Conservation (phyloP, 352 stramenopile genomes). For the Phytophthora palmivora region DNA sequence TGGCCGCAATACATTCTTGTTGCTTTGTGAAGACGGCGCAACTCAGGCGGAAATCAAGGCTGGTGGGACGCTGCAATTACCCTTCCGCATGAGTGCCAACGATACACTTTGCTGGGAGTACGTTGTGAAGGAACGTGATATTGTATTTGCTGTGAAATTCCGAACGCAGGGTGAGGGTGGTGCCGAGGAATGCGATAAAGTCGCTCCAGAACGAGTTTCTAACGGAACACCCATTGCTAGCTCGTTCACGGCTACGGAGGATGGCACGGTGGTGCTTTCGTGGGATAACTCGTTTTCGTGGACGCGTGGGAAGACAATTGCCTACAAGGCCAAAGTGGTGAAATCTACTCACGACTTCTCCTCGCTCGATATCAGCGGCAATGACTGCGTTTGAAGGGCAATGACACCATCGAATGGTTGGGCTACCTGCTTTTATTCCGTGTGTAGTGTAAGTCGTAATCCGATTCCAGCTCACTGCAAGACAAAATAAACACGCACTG, state of each 20-base stretch:
- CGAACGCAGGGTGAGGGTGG: slow-evolving; percentile 75
- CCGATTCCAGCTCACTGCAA: no score
- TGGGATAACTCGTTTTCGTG: slow-evolving; percentile 83
- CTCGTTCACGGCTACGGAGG: slow-evolving; percentile 70
- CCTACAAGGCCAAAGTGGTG: slow-evolving; percentile 85
- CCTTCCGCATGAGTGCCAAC: slow-evolving; percentile 73
- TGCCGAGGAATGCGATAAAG: slow-evolving; percentile 65
- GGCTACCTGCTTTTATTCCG: neutral
- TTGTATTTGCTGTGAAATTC: slow-evolving; percentile 76
- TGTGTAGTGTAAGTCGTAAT: neutral
- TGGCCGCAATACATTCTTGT: slow-evolving; percentile 61
- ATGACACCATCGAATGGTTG: no score
- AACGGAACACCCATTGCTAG: slow-evolving; percentile 47
- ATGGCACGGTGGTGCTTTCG: slow-evolving; percentile 72
- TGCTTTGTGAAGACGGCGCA: slow-evolving; percentile 76
- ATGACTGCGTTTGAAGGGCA: slow-evolving; percentile 60
- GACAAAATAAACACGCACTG: no score
- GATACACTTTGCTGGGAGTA: slow-evolving; percentile 85
- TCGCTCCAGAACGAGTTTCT: slow-evolving; percentile 47
- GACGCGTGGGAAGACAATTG: slow-evolving; percentile 69
- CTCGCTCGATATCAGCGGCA: slow-evolving; percentile 76
- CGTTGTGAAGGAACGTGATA: slow-evolving; percentile 65
- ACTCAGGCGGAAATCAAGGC: slow-evolving; percentile 73
- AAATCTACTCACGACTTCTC: slow-evolving; percentile 81
- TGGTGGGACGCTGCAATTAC: slow-evolving; percentile 63